Base-by-base conservation (phyloP, 495 filamentous ascomycete species). In the Polyplosphaeria fusca region DNA sequence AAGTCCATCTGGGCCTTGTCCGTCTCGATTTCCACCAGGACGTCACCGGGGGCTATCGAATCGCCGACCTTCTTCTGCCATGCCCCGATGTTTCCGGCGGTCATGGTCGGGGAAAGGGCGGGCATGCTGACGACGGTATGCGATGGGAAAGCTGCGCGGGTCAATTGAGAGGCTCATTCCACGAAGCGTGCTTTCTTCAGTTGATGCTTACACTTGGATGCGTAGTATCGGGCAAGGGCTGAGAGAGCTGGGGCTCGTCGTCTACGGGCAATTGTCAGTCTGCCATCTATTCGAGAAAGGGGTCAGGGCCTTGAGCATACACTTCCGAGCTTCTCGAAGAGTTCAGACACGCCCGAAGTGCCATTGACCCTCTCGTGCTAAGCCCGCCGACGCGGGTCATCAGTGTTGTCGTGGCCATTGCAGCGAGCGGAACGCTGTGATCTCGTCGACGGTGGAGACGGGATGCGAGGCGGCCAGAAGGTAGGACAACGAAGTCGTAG, bases 1-100 rank as follows among this genome's bases (percentile, higher is more conserved):
- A 99, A 99, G 78, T 99, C 94, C 94, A 99, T 99, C 74, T 99
- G 94, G 38, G 94, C 94, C 80, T 99, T 99, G 74, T 99, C 94
- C 68, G 94, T 99, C 78, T 99, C 94, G 69, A 99, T 97, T 79
- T 99, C 94, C 25, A 97, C 94, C 55, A 99, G 75, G n/a, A 97
- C 91, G 74, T 99, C 94, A 68, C 94, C 94, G 41, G 94, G 91
- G 53, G 82, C 72, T 68, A 99, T 84, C 48, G 75, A 67, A 71
- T 99, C 94, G 70, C 94, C 94, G 65, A 84, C 78, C 77, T 96
- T 90, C 83, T 96, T 97, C 76, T 96, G 87, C 94, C 94, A 99
- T 47, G 86, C 79, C 58, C 94, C 94, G 74, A 99, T 95, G 75
- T 95, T 96, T 63, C 94, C 94, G 43, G 87, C 78, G 32, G 86